phyloP scores from a whole-genome alignment of 441 rosid genomes.

The Populus trichocarpa region DNA sequence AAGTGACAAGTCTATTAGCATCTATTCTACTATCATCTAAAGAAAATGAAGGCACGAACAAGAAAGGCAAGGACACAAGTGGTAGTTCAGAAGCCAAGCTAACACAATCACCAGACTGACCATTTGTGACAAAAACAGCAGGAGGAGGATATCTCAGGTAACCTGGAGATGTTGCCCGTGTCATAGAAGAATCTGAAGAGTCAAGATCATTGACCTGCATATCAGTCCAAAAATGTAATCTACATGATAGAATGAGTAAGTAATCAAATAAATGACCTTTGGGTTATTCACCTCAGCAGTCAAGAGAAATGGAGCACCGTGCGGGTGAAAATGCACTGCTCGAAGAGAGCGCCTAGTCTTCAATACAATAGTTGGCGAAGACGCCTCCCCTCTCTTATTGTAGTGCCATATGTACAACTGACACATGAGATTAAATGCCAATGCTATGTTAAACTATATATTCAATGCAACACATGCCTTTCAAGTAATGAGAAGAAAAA shows the following conservation, averaged over 20 bases:
- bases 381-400: constrained; percentile 56
- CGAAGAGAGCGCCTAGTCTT: constrained; percentile 82
- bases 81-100: constrained; percentile 58
- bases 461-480: neutral
- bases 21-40: constrained; percentile 47
- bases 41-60: constrained; percentile 48
- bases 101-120: constrained; percentile 45
- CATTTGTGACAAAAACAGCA: constrained; percentile 56
- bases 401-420: constrained; percentile 90
- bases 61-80: constrained; percentile 51
- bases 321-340: constrained; percentile 97
- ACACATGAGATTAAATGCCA: constrained; percentile 21
- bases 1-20: constrained; percentile 38
- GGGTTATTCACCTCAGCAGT: constrained; percentile 81
- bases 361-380: constrained; percentile 67
- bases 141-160: constrained; percentile 80
- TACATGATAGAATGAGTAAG: constrained; percentile 18
- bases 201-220: constrained; percentile 96
- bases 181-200: constrained; percentile 75
- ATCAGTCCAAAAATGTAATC: constrained; percentile 46
- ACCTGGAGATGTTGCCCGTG: constrained; percentile 73
- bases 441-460: neutral
- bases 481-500: neutral
- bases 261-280: constrained; percentile 21
- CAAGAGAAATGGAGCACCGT: constrained; percentile 84